phyloP scores from a whole-genome alignment of 164 flowering plant species.

The Piper longum region DNA sequence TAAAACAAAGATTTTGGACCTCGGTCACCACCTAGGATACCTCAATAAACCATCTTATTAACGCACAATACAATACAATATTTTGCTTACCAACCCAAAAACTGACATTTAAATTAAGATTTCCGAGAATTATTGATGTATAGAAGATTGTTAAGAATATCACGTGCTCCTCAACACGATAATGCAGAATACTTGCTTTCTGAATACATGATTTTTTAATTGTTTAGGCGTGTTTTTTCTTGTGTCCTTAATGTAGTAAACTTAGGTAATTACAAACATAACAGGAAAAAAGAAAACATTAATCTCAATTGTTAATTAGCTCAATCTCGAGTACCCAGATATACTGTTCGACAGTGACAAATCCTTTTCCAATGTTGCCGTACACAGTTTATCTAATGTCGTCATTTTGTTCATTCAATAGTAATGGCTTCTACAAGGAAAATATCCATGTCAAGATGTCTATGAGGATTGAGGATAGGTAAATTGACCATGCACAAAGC shows the following conservation, averaged over 20 bases:
- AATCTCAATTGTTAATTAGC: neutral
- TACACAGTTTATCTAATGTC: no score
- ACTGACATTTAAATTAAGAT: no score
- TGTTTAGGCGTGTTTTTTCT: neutral
- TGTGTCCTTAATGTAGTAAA: constrained; percentile 7
- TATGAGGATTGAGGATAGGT: no score
- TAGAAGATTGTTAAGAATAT: no score
- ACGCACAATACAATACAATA: no score
- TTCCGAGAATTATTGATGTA: no score
- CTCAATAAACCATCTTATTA: neutral
- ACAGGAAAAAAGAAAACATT: constrained; percentile 27
- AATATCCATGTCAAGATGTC: no score
- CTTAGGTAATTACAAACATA: constrained; percentile 22
- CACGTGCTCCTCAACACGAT: neutral
- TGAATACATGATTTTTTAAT: neutral
- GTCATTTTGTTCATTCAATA: no score
- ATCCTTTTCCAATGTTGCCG: neutral
- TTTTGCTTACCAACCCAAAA: no score
- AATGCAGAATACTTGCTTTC: neutral
- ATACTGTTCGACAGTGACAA: constrained; percentile 3
- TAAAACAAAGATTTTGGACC: neutral
- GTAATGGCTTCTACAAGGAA: no score
- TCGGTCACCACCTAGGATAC: neutral
- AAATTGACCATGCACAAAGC: no score
- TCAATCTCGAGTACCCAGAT: constrained; percentile 9